Evolutionary conservation across 2,329 filamentous ascomycete genomes (phyloP).

Genomic region (Penicillium frequentans): DNA sequence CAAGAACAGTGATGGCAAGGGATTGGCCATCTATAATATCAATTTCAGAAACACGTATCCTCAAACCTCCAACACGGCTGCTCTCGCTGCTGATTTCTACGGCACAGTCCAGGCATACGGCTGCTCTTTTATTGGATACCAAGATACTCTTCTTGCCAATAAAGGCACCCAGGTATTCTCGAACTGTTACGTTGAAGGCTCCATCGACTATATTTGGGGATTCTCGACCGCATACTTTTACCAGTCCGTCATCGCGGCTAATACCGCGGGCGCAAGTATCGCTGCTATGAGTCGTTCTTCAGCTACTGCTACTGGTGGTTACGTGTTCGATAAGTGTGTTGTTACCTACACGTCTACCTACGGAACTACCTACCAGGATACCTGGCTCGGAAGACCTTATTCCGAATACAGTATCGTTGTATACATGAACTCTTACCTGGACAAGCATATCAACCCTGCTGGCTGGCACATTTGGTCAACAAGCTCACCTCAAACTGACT

Average conservation of each 20-base stretch:
- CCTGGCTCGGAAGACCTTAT: conserved; percentile 25
- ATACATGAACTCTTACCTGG: conserved; percentile 37
- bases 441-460: conserved; percentile 33
- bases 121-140: conserved; percentile 30
- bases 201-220: conserved; percentile 20
- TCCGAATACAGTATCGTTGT: conserved; percentile 32
- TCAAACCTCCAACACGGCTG: conserved; percentile 34
- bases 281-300: conserved; percentile 14
- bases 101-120: conserved; percentile 35
- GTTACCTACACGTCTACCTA: conserved; percentile 8
- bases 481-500: conserved; percentile 32
- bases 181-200: conserved; percentile 31
- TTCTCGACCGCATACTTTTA: conserved; percentile 37
- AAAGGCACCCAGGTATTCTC: conserved; percentile 30
- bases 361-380: conserved; percentile 19
- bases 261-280: conserved; percentile 10
- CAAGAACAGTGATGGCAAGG: conserved; percentile 39
- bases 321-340: conserved; percentile 9
- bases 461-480: conserved; percentile 37
- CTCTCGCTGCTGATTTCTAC: conserved; percentile 33
- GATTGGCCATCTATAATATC: conserved; percentile 31
- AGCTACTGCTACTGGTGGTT: conserved; percentile 5
- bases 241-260: conserved; percentile 38
- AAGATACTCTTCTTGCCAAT: conserved; percentile 31
- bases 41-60: conserved; percentile 33